Base-by-base conservation (phyloP, 306 rosid species). In the Pyrus betulifolia region DNA sequence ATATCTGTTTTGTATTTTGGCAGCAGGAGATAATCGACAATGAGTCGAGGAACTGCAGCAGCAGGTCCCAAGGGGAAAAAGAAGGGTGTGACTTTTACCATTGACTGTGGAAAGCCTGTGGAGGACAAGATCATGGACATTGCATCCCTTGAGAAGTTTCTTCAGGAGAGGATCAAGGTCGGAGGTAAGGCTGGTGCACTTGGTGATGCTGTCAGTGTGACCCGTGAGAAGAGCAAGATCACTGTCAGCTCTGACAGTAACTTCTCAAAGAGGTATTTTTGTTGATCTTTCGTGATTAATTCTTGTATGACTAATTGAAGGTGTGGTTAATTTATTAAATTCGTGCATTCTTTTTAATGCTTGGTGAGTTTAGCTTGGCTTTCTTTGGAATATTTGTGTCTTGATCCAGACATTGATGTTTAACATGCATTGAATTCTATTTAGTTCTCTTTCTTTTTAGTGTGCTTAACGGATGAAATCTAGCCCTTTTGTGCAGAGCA, bases 131-230 rank as follows among this genome's bases (percentile, higher is more conserved):
- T 87, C 62, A 85, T 87, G 91, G 89, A 87, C 64, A 79, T 87
- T 76, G 91, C 89, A n/a, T 83, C 89, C 25, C 38, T 87, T 5
- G 91, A 85, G 77, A 85, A 87, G 83, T 87, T 87, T 82, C 91
- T 87, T 11, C 84, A 80, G 59, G 91, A 85, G 75, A 78, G 91
- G 84, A 85, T 87, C 74, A 87, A 87, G 82, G 91, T 87, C 11
- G 91, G 89, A 22, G 89, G 91, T 62, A 87, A 85, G 81, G 85
- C 89, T 4, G 97, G 98, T 62, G 98, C 97, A 3, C 96, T 91
- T 63, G 97, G 98, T 22, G 97, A 93, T 57, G 68, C 88, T 12
- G 92, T 91, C 70, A 78, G 88, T 3, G 91, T 93, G 31, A 70
- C 89, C 23, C 88, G 97, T 12, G 96, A 93, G 8, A 91, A 91